Conservation (phyloP, 2,329 filamentous ascomycete species). For the Talaromyces sp. region DNA sequence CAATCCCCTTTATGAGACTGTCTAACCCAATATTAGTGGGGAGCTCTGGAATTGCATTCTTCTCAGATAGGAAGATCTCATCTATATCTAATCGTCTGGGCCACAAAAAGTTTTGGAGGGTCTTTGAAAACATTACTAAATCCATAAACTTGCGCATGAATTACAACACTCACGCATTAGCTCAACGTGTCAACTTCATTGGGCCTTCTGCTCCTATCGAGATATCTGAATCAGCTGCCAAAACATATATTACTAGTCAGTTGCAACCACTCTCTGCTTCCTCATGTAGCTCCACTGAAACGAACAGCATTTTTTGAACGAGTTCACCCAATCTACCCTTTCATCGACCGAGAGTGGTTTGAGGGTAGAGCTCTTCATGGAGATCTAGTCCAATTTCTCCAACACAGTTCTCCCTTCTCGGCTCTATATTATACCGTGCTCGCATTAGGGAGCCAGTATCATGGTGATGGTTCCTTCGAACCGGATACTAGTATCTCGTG, state of each 20-base stretch:
- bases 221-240: neutral
- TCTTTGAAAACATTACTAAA: neutral
- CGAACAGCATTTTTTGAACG: constrained; percentile 36
- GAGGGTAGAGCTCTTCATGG: constrained; percentile 27
- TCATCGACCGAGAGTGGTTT: constrained; percentile 34
- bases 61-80: neutral
- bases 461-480: neutral
- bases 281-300: no score
- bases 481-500: neutral
- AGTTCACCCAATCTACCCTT: constrained; percentile 36
- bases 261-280: neutral
- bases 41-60: neutral
- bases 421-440: neutral
- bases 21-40: neutral
- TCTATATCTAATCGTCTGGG: neutral
- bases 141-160: neutral
- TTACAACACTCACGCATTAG: neutral
- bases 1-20: neutral
- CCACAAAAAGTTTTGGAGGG: neutral
- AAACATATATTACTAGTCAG: neutral
- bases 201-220: neutral
- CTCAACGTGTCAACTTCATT: neutral
- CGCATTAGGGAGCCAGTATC: neutral
- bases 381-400: neutral
- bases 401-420: neutral